These are phyloP conservation scores for Fusarium neocosmosporiellum DNA, from an alignment of 2,329 filamentous ascomycete genomes.

Conservation along the genomic window DNA sequence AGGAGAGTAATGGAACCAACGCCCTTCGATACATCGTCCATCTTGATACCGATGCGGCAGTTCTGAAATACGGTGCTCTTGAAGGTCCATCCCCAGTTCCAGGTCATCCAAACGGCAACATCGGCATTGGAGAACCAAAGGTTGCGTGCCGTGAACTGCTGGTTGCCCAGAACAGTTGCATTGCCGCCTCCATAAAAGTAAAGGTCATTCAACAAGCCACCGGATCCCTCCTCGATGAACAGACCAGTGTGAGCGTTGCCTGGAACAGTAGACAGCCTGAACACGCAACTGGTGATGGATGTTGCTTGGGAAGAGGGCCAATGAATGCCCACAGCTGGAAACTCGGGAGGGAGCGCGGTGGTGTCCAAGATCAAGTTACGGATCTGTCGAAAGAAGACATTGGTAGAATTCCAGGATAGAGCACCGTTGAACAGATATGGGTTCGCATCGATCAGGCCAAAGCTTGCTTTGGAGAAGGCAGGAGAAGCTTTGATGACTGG, in stretches of 20 bases:
- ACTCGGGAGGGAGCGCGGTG: slow-evolving; percentile 59
- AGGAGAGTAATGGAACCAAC: slow-evolving; percentile 81
- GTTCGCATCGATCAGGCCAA: slow-evolving; percentile 61
- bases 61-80: slow-evolving; percentile 73
- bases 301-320: slow-evolving; percentile 76
- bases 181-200: slow-evolving; percentile 76
- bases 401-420: slow-evolving; percentile 64
- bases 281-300: slow-evolving; percentile 67
- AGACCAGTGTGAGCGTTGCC: slow-evolving; percentile 67
- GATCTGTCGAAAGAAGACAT: slow-evolving; percentile 69
- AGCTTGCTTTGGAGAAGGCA: slow-evolving; percentile 55
- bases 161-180: slow-evolving; percentile 69
- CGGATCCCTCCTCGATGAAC: slow-evolving; percentile 72
- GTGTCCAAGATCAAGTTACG: slow-evolving; percentile 68
- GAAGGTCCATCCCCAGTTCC: slow-evolving; percentile 83
- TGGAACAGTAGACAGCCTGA: slow-evolving; percentile 59
- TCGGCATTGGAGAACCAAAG: slow-evolving; percentile 72
- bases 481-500: slow-evolving; percentile 66
- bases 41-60: slow-evolving; percentile 74
- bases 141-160: slow-evolving; percentile 79
- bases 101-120: slow-evolving; percentile 77
- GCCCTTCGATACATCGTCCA: slow-evolving; percentile 63
- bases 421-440: slow-evolving; percentile 54
- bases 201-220: slow-evolving; percentile 75
- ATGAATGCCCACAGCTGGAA: slow-evolving; percentile 66